Evolutionary conservation across 2,329 filamentous ascomycete species (phyloP).

Genomic region (Sordariomycetes sp.): DNA sequence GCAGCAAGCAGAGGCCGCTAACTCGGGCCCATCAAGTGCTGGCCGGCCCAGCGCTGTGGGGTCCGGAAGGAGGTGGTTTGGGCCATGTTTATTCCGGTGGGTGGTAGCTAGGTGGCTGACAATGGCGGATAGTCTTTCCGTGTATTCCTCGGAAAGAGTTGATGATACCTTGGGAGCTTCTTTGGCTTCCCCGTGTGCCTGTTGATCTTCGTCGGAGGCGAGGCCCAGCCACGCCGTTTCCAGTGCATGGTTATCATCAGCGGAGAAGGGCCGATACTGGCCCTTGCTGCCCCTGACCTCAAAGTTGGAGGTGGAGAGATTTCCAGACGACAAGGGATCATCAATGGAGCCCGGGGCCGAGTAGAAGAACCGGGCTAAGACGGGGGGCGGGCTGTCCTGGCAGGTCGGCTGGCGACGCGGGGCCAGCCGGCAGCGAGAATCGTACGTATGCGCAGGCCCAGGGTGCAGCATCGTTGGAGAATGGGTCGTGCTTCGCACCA

Average conservation of each 20-base stretch:
- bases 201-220: slow-evolving; percentile 32
- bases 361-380: slow-evolving; percentile 75
- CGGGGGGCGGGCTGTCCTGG: slow-evolving; percentile 40
- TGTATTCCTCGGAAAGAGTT: slow-evolving; percentile 19
- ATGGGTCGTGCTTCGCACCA: not conserved
- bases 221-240: slow-evolving; percentile 68
- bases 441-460: slow-evolving; percentile 25
- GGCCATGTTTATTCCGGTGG: slow-evolving; percentile 33
- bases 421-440: slow-evolving; percentile 46
- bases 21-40: slow-evolving; percentile 9
- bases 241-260: slow-evolving; percentile 67
- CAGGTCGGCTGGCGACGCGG: slow-evolving; percentile 16
- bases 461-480: not conserved
- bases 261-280: slow-evolving; percentile 66
- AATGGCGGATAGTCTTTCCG: slow-evolving; percentile 24
- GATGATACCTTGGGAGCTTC: not conserved
- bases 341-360: slow-evolving; percentile 74
- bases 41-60: not conserved
- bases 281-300: slow-evolving; percentile 43
- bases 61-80: not conserved
- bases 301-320: slow-evolving; percentile 34
- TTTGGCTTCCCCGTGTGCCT: slow-evolving; percentile 25
- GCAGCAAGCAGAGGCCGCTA: slow-evolving; percentile 32
- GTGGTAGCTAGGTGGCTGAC: slow-evolving; percentile 30
- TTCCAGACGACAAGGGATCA: slow-evolving; percentile 65